phyloP scores from a whole-genome alignment of 2,329 filamentous ascomycete species.

The Apiospora kogelbergensis region DNA sequence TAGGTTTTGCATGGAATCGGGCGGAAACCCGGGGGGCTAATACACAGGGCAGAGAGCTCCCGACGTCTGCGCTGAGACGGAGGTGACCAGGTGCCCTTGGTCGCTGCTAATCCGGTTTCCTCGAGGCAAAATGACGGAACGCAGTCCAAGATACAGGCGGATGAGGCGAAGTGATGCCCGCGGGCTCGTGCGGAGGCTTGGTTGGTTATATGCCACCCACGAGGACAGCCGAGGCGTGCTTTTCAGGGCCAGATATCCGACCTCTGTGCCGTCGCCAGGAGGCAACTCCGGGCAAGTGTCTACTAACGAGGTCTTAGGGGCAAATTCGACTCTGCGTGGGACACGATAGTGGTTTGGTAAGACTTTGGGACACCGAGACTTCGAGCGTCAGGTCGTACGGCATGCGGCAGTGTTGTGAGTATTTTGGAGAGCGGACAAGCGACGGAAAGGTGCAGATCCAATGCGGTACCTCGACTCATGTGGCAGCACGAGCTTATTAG shows the following conservation, averaged over 20 bases:
- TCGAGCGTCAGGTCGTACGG: slow-evolving; percentile 49
- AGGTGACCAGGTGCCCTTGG: slow-evolving; percentile 20
- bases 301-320: background rate
- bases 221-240: background rate
- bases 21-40: slow-evolving; percentile 24
- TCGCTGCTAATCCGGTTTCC: slow-evolving; percentile 6
- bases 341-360: slow-evolving; percentile 53
- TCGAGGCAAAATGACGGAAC: background rate
- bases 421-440: slow-evolving; percentile 35
- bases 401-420: slow-evolving; percentile 43
- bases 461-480: slow-evolving; percentile 32
- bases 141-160: background rate
- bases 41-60: slow-evolving; percentile 25
- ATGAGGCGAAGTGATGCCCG: background rate
- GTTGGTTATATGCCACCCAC: background rate
- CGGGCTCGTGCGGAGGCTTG: background rate
- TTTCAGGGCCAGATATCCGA: background rate
- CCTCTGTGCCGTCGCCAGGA: background rate
- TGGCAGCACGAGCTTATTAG: slow-evolving; percentile 28
- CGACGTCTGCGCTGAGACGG: slow-evolving; percentile 24
- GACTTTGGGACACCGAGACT: slow-evolving; percentile 37
- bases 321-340: slow-evolving; percentile 36
- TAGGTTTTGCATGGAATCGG: slow-evolving; percentile 55
- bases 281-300: background rate
- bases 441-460: slow-evolving; percentile 47